Conservation (phyloP, 2,329 filamentous ascomycete genomes). For the Penicillium sp. region DNA sequence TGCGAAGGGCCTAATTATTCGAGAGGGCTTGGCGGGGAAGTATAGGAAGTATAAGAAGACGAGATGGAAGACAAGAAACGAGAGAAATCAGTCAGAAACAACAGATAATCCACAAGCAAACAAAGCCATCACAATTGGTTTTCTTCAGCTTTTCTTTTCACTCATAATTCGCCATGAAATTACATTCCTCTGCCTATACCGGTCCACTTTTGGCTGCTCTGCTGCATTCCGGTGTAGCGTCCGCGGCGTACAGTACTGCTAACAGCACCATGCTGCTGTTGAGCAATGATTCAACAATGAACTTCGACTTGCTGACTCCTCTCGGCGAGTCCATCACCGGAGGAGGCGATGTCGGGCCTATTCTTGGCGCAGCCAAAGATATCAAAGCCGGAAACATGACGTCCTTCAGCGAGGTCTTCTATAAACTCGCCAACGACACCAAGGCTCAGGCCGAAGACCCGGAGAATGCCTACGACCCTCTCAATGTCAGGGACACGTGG, state of each 20-base stretch:
- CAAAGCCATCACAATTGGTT: too few species aligned
- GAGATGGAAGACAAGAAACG: too few species aligned
- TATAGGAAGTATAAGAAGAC: too few species aligned
- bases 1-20: too few species aligned
- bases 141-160: too few species aligned
- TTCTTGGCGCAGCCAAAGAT: constrained; percentile 23
- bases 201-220: constrained; percentile 12
- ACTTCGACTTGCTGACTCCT: constrained; percentile 21
- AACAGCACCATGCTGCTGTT: constrained; percentile 10
- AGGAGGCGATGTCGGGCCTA: constrained; percentile 21
- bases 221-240: not conserved
- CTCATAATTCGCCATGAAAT: constrained; percentile 1
- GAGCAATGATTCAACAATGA: constrained; percentile 21
- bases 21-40: too few species aligned
- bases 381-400: constrained; percentile 22
- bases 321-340: constrained; percentile 12
- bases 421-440: constrained; percentile 21
- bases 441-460: constrained; percentile 21
- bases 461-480: constrained; percentile 13
- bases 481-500: constrained; percentile 32
- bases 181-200: constrained; percentile 1
- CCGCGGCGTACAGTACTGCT: constrained; percentile 4
- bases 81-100: too few species aligned
- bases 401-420: constrained; percentile 18
- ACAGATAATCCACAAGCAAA: too few species aligned